A percentile compares a stretch with the other conserved stretches of the same genome.
phyloP scores from a whole-genome alignment of 805 yeast genomes.

The Saccharomycopsis fermentans region DNA sequence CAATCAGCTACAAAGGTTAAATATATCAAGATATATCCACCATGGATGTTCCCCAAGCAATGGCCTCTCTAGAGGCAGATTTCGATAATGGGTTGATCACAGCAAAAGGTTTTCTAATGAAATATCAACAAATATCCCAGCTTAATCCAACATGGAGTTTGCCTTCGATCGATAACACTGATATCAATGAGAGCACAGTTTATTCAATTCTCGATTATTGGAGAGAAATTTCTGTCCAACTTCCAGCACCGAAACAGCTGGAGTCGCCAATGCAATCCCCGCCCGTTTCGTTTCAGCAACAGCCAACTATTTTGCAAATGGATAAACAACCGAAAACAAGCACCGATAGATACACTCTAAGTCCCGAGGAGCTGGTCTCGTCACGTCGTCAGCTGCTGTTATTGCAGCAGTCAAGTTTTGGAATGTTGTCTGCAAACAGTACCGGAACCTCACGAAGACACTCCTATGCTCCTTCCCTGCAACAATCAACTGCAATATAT shows the following conservation, averaged over 20 bases:
- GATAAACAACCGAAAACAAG: not conserved
- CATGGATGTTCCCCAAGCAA: constrained; percentile 1
- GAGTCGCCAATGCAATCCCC: not conserved
- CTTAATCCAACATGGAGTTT: not conserved
- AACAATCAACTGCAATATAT: not conserved
- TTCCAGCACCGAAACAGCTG: not conserved
- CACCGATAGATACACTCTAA: not conserved
- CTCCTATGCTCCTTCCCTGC: not conserved
- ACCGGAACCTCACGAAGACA: not conserved
- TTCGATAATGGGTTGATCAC: constrained; percentile 63
- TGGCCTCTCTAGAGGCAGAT: constrained; percentile 28
- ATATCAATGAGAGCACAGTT: not conserved
- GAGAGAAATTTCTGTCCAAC: not conserved
- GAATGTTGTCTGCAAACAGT: not conserved
- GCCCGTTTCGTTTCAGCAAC: not conserved
- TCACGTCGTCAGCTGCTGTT: not conserved
- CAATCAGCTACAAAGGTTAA: not conserved
- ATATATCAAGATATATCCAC: not conserved
- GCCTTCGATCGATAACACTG: not conserved
- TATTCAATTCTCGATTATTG: not conserved
- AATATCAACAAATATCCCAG: constrained; percentile 21
- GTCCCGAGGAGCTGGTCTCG: not conserved
- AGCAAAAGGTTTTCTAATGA: constrained; percentile 59
- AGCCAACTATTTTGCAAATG: not conserved
- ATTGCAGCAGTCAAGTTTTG: not conserved